Base-by-base conservation (phyloP, 2,329 filamentous ascomycete genomes). In the Sphaerulina populicola region DNA sequence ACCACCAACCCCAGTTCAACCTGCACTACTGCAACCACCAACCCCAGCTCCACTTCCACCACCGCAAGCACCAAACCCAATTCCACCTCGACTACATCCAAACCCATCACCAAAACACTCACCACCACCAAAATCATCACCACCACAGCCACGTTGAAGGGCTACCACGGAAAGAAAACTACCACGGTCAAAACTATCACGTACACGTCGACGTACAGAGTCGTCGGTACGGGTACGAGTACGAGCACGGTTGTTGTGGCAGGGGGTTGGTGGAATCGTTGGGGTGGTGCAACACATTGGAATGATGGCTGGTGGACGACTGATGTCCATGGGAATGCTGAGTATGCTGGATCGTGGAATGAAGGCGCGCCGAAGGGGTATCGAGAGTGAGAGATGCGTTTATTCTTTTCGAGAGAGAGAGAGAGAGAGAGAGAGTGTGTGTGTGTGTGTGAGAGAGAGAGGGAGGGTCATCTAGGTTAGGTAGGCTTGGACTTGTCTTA, bases 221-320 rank as follows among this genome's bases (percentile, higher is more conserved):
- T 46, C 10, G 44, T 27, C 5, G 33, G 44, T 1, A 38, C 44
- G 31, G 38, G 33, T 9, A 46, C 44, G n/a, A n/a, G n/a, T n/a
- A n/a, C n/a, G n/a, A n/a, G n/a, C n/a, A n/a, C n/a, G n/a, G n/a
- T n/a, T n/a, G n/a, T n/a, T 1, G 31, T 46, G 11, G 35, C 44
- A 0, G 23, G 14, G n/a, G 31, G 36, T 6, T 29, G 23, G 44
- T 46, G 44, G 44, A 18, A 14, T 11, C 36, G 37, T 29, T 46
- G 44, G 44, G 33, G 44, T 36, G 44, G 44, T n/a, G n/a, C n/a
- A n/a, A n/a, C n/a, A 18, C 2, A 18, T 1, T 46, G 44, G 44
- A 46, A 36, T 46, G 33, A 46, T 29, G 44, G 33, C 6, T 46
- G 44, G 44, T 46, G 44, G 44, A 38, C 44, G 44, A 46, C 44